These are phyloP conservation scores for Oleoguttula mirabilis DNA, from an alignment of 495 filamentous ascomycete genomes.

Conservation along the genomic window DNA sequence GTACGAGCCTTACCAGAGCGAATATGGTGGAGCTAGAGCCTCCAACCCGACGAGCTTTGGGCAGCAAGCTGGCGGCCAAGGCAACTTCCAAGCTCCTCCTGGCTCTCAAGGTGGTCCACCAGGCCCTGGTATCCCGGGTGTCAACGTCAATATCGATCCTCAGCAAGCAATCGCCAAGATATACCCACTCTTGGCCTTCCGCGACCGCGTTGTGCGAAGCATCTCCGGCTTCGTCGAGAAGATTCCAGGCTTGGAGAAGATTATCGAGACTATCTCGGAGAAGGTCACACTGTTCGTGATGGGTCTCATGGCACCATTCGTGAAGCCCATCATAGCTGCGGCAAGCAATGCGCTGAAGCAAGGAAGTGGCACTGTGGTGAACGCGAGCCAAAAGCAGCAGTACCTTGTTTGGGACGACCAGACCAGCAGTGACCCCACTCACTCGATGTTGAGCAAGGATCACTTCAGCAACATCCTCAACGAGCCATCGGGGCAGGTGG, in stretches of 20 bases:
- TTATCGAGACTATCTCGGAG: conserved; percentile 85
- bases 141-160: conserved; percentile 68
- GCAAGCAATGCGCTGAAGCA: conserved; percentile 70
- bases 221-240: conserved; percentile 78
- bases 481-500: conserved; percentile 71
- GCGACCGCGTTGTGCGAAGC: conserved; percentile 78
- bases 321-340: conserved; percentile 81
- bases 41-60: conserved; percentile 3
- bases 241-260: conserved; percentile 74
- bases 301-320: conserved; percentile 76
- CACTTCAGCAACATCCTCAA: conserved; percentile 93
- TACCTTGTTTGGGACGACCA: conserved; percentile 84
- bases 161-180: conserved; percentile 70
- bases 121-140: conserved; percentile 50
- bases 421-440: conserved; percentile 78
- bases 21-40: conserved; percentile 22
- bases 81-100: conserved; percentile 37
- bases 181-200: conserved; percentile 87
- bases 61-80: conserved; percentile 1
- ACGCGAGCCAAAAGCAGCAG: conserved; percentile 70
- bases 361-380: conserved; percentile 69
- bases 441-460: conserved; percentile 90
- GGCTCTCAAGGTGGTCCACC: conserved; percentile 37
- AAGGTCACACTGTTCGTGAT: conserved; percentile 82
- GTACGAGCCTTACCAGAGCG: conserved; percentile 18